Evolutionary conservation across 345 rosid genomes (phyloP).

Genomic region (Abelmoschus esculentus): DNA sequence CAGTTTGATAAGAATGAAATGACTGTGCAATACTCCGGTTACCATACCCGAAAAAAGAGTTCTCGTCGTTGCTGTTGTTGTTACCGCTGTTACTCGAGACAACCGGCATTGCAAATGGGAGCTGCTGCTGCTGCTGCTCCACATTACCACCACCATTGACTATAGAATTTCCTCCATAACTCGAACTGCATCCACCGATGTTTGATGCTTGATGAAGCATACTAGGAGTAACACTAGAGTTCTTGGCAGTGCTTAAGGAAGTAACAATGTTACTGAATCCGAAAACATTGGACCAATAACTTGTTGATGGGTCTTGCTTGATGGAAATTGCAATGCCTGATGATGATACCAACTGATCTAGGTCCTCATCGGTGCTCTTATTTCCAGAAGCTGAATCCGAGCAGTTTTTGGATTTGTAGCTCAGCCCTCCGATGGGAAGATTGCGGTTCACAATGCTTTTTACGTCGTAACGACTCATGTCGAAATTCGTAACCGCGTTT

Average conservation of each 20-base stretch:
- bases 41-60: slow-evolving; percentile 23
- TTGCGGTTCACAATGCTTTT: slow-evolving; percentile 71
- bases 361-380: slow-evolving; percentile 39
- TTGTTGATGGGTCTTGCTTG: slow-evolving; percentile 22
- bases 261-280: slow-evolving; percentile 49
- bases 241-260: slow-evolving; percentile 8
- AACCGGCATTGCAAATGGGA: slow-evolving; percentile 41
- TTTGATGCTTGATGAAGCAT: slow-evolving; percentile 13
- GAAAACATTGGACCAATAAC: slow-evolving; percentile 56
- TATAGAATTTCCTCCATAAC: slow-evolving; percentile 2
- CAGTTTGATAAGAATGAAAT: slow-evolving; percentile 39
- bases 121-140: slow-evolving; percentile 31
- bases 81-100: slow-evolving; percentile 19
- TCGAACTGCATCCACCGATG: background rate
- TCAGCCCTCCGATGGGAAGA: slow-evolving; percentile 73
- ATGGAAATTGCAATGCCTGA: slow-evolving; percentile 47
- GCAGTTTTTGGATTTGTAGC: slow-evolving; percentile 31
- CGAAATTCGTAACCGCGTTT: slow-evolving; percentile 88
- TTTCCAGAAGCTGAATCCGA: slow-evolving; percentile 38
- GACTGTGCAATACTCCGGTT: slow-evolving; percentile 39
- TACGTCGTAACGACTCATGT: slow-evolving; percentile 83
- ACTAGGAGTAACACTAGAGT: background rate
- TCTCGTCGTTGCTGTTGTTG: slow-evolving; percentile 18
- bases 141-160: slow-evolving; percentile 23
- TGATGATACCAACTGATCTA: slow-evolving; percentile 39